Conservation (phyloP, 108 stramenopile genomes). For the Nitzschia palea region DNA sequence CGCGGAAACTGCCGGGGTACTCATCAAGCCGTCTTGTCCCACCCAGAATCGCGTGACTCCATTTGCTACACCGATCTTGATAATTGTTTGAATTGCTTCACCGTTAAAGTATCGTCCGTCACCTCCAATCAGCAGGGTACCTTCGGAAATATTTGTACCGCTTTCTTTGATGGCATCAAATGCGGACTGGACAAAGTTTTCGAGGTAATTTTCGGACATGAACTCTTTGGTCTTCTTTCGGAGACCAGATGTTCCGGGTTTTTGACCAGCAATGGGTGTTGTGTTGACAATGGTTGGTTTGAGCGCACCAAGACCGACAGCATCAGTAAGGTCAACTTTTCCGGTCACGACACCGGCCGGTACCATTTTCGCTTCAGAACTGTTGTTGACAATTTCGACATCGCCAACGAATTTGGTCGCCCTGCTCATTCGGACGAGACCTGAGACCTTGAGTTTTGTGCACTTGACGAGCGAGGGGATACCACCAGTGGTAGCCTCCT, state of each 20-base stretch:
- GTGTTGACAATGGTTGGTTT: constrained; percentile 76
- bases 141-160: constrained; percentile 87
- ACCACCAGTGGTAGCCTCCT: constrained; percentile 83
- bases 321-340: constrained; percentile 85
- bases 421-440: constrained; percentile 82
- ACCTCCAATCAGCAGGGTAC: constrained; percentile 94
- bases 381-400: constrained; percentile 85
- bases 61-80: constrained; percentile 95
- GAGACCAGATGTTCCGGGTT: constrained; percentile 99
- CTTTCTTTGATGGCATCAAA: constrained; percentile 89
- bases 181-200: constrained; percentile 98
- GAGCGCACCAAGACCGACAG: constrained; percentile 84
- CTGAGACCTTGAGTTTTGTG: constrained; percentile 88
- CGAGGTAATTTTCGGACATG: constrained; percentile 92
- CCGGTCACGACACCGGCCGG: constrained; percentile 83
- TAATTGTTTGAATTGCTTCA: constrained; percentile 95
- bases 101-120: constrained; percentile 99
- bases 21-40: constrained; percentile 95
- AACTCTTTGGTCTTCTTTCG: constrained; percentile 98
- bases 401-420: constrained; percentile 88
- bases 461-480: constrained; percentile 93
- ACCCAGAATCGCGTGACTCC: constrained; percentile 96
- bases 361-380: constrained; percentile 90
- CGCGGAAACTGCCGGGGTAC: constrained; percentile 97
- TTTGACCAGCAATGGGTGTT: constrained; percentile 94